Percentiles rank a stretch among this genome's conserved stretches.
Conservation (phyloP, 2,329 filamentous ascomycete genomes). For the Claviceps digitariae region DNA sequence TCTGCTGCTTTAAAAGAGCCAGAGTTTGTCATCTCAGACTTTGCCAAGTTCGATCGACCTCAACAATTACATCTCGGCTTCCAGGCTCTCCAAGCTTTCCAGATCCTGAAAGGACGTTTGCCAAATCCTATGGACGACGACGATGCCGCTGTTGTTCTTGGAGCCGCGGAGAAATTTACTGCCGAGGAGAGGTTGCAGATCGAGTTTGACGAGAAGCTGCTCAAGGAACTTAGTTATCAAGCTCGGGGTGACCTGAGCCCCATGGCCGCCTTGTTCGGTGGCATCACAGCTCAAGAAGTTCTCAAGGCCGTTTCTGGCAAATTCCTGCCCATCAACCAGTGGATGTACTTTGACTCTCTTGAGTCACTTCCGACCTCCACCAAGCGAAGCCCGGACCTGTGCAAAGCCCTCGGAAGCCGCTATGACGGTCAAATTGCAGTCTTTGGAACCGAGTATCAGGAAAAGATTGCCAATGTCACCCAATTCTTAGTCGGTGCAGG, state of each 20-base stretch:
- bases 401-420: constrained; percentile 69
- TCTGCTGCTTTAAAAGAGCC: constrained; percentile 69
- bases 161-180: constrained; percentile 61
- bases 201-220: constrained; percentile 82
- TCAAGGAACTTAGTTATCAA: constrained; percentile 90
- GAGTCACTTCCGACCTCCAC: constrained; percentile 74
- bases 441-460: constrained; percentile 84
- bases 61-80: constrained; percentile 84
- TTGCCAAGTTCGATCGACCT: constrained; percentile 93
- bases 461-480: constrained; percentile 80
- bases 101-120: constrained; percentile 57
- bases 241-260: constrained; percentile 81
- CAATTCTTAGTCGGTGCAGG: constrained; percentile 94
- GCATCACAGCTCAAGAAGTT: constrained; percentile 84
- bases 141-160: constrained; percentile 68
- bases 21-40: constrained; percentile 85
- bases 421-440: constrained; percentile 98
- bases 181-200: constrained; percentile 49
- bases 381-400: constrained; percentile 70
- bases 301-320: constrained; percentile 96
- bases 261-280: constrained; percentile 91
- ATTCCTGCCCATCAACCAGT: constrained; percentile 90
- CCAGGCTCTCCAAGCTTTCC: constrained; percentile 82
- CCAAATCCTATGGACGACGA: constrained; percentile 73
- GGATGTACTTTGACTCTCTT: constrained; percentile 96